Evolutionary conservation across 2,329 filamentous ascomycete genomes (phyloP), one percentile per base, ranked within the genome.

Genomic region (Purpureocillium takamizusanense): DNA sequence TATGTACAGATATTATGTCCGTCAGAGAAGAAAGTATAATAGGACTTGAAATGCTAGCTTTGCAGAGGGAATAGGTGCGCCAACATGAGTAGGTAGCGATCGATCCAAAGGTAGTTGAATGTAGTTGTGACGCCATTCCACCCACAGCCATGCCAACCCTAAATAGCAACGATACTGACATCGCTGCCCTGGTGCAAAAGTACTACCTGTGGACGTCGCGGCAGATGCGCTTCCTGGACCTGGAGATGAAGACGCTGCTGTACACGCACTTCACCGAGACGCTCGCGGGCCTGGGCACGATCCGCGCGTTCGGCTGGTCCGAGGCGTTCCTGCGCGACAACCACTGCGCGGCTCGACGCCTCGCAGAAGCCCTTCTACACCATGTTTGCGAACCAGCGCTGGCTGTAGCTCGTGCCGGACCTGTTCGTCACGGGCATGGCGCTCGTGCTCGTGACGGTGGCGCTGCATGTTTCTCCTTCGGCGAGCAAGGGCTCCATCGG

Each of bases 251-350:
- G 41, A 61, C 63, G 1, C 67, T 69, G 1, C 55, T 75, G 1
- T 72, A 68, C 46, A 66, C 68, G 1, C 66, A 74, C 31, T 74
- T 74, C 43, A 56, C 61, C 4, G 72, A 76, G 43, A 66, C 65
- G 1, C 48, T 72, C 0, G 53, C 58, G 4, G 72, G 71, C 0
- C 42, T 75, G 0, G 46, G 58, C 0, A 74, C 66, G 1, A 65
- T 76, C 31, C 66, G 71, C 8, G 65, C 72, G 0, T 74, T 72
- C 38, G 59, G 60, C 1, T 74, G 70, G 69, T 54, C 63, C 12
- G 42, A 46, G 7, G 51, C 52, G 2, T 60, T 63, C 33, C 46
- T 60, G 1, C 41, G 57, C 5, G 58, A 61, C 18, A 62, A 59
- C 13, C 53, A 55, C 7, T n/a, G 39, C 42, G 2, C 49, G 62